These are phyloP conservation scores for Hanseniaspora occidentalis DNA, from an alignment of 805 yeast genomes.

Conservation along the genomic window DNA sequence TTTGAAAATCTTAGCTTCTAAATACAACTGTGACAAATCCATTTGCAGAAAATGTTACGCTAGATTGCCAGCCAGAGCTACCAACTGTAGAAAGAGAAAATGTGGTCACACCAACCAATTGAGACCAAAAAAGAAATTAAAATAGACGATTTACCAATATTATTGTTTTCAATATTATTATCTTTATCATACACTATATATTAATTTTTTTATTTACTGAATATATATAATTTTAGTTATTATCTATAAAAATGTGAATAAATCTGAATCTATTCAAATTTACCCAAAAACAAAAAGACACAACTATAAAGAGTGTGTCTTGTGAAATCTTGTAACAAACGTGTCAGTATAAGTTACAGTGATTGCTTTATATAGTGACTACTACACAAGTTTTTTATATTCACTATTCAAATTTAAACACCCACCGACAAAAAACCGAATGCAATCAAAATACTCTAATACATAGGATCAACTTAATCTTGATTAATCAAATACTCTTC, in stretches of 20 bases:
- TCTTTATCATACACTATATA: not conserved
- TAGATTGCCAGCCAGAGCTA: conserved; percentile 99
- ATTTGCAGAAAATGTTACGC: conserved; percentile 99
- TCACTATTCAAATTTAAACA: too few species aligned
- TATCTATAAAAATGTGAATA: too few species aligned
- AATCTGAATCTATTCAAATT: too few species aligned
- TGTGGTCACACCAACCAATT: conserved; percentile 99
- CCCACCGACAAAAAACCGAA: too few species aligned
- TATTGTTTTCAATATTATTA: not conserved
- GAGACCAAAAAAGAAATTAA: conserved; percentile 99
- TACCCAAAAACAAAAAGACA: too few species aligned
- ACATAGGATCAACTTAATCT: not conserved
- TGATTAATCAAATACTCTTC: conserved; percentile 17
- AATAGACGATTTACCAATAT: conserved; percentile 45
- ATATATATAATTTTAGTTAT: too few species aligned
- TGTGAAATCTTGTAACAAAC: too few species aligned
- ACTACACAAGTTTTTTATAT: too few species aligned
- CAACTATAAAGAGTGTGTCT: too few species aligned
- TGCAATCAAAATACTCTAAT: not conserved
- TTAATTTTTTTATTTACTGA: not conserved
- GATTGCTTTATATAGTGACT: too few species aligned
- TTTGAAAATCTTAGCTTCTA: conserved; percentile 96
- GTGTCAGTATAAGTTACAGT: too few species aligned
- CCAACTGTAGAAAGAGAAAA: conserved; percentile 99
- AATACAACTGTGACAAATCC: conserved; percentile 98